Conservation (phyloP, 768 basidiomycete species). For the Termitomyces sp. region DNA sequence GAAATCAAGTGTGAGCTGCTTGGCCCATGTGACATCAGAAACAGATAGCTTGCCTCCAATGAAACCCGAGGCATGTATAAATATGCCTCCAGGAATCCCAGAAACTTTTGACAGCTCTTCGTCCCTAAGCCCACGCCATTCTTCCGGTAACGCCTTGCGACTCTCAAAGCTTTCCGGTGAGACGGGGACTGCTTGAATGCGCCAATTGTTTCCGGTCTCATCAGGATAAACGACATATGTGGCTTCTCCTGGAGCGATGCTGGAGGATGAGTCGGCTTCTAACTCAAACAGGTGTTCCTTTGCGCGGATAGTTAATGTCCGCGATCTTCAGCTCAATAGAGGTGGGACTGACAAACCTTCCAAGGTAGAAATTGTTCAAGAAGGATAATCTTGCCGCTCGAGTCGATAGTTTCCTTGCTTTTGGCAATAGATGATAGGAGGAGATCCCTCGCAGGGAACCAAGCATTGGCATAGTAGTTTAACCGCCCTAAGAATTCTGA, state of each 20-base stretch:
- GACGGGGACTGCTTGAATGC: slow-evolving; percentile 87
- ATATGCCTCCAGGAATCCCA: slow-evolving; percentile 80
- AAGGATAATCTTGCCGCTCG: slow-evolving; percentile 70
- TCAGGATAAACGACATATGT: slow-evolving; percentile 91
- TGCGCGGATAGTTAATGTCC: not conserved
- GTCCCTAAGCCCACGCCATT: slow-evolving; percentile 91
- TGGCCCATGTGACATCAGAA: not conserved
- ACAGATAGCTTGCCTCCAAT: slow-evolving; percentile 67
- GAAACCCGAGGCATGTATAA: slow-evolving; percentile 95
- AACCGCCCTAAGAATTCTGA: slow-evolving; percentile 77
- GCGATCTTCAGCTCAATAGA: not conserved
- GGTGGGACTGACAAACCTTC: slow-evolving; percentile 53
- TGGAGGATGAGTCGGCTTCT: slow-evolving; percentile 51
- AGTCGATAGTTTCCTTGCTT: slow-evolving; percentile 53
- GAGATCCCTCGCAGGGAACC: slow-evolving; percentile 87
- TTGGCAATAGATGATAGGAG: slow-evolving; percentile 53
- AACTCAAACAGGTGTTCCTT: slow-evolving; percentile 86
- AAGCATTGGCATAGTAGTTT: slow-evolving; percentile 80
- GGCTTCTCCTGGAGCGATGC: slow-evolving; percentile 44
- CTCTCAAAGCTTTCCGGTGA: slow-evolving; percentile 82
- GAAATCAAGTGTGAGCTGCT: not conserved
- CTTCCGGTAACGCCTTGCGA: slow-evolving; percentile 87
- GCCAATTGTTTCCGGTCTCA: slow-evolving; percentile 70
- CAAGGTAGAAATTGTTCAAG: slow-evolving; percentile 81
- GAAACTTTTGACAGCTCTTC: slow-evolving; percentile 66